Evolutionary conservation across 768 basidiomycete species (phyloP), one percentile per base, ranked within the genome.

Genomic region (Tephrocybe sp.): DNA sequence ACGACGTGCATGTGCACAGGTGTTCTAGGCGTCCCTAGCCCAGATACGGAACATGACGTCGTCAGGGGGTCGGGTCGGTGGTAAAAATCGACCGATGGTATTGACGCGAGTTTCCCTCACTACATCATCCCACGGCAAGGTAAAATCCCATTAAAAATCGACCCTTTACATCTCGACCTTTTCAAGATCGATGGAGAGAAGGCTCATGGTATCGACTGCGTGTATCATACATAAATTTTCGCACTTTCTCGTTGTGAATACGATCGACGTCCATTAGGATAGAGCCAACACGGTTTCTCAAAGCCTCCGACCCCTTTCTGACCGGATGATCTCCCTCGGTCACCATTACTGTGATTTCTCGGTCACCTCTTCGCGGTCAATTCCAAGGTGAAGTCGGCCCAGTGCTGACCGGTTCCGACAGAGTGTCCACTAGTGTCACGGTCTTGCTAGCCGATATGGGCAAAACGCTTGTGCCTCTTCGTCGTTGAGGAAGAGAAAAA

Each of bases 241-340:
- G 14, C n/a, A 16, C 17, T n/a, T 40, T 12, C 3, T 12, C 3
- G 16, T 17, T 16, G 16, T 16, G 14, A 16, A 17, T 16, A 11
- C 12, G 16, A 34, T 34, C 35, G 26, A 52, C 61, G 41, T 61
- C 65, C 53, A 45, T 64, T 66, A 63, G 58, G 55, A 41, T 17
- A 14, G n/a, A n/a, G 6, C 34, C 42, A 67, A 64, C 52, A 43
- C 71, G 68, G 69, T 62, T 61, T 53, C 68, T 70, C 38, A 51
- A 35, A 63, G 60, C 53, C 67, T 63, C 71, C 71, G 71, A 67
- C 59, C 4, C 36, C 51, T 48, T 52, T 61, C n/a, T 55, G 57
- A 61, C 63, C 56, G 31, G 49, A 36, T 26, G 26, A 26, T 26
- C 26, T 44, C 45, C 35, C 39, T 43, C 13, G 10, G 32, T 34